phyloP scores from a whole-genome alignment of 1,139 yeast species.

The Blastobotrys petasosporus region DNA sequence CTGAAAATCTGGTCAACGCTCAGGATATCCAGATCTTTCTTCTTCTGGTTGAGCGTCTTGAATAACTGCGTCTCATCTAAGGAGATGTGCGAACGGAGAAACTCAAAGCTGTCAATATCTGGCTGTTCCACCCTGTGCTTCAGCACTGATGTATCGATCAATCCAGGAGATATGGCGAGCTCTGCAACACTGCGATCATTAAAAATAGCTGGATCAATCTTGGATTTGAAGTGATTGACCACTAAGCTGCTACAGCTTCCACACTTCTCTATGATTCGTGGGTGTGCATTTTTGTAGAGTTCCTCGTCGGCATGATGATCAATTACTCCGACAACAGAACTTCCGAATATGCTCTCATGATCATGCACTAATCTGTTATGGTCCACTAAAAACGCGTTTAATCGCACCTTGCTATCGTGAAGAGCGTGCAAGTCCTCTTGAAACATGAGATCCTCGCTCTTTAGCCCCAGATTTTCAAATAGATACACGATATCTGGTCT shows the following conservation, averaged over 20 bases:
- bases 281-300: slow-evolving; percentile 40
- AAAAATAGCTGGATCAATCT: slow-evolving; percentile 7
- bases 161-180: slow-evolving; percentile 58
- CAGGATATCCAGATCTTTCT: slow-evolving; percentile 59
- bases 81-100: not conserved
- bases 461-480: slow-evolving; percentile 45
- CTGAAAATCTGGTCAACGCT: slow-evolving; percentile 54
- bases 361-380: slow-evolving; percentile 68
- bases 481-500: slow-evolving; percentile 65
- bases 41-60: slow-evolving; percentile 45
- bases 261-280: slow-evolving; percentile 52
- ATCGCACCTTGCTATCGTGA: not conserved
- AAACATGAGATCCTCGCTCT: slow-evolving; percentile 50
- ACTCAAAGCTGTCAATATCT: slow-evolving; percentile 42
- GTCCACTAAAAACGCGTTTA: slow-evolving; percentile 64
- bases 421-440: slow-evolving; percentile 49
- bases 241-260: slow-evolving; percentile 83
- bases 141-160: slow-evolving; percentile 68
- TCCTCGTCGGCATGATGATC: slow-evolving; percentile 86
- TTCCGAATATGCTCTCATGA: slow-evolving; percentile 32
- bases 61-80: slow-evolving; percentile 29
- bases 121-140: slow-evolving; percentile 49
- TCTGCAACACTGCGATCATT: slow-evolving; percentile 38
- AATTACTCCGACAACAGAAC: slow-evolving; percentile 52
- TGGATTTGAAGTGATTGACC: slow-evolving; percentile 49